A percentile compares a stretch with the other conserved stretches of the same genome.
phyloP scores from a whole-genome alignment of 495 filamentous ascomycete species.

The Apodospora peruviana region DNA sequence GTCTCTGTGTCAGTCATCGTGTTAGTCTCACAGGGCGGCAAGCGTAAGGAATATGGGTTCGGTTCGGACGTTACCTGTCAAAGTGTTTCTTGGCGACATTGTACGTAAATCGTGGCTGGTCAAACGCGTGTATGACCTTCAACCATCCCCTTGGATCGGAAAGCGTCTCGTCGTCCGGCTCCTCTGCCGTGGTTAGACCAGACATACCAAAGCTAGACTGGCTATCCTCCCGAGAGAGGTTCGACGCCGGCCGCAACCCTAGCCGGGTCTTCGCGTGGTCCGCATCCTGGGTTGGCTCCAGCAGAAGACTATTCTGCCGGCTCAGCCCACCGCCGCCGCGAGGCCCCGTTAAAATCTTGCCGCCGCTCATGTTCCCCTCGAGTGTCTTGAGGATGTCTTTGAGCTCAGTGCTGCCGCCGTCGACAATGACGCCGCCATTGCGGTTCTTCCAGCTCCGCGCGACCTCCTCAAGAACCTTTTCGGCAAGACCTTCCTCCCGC shows the following conservation, averaged over 20 bases:
- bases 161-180: slow-evolving; percentile 50
- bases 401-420: slow-evolving; percentile 69
- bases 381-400: slow-evolving; percentile 74
- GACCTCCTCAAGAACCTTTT: slow-evolving; percentile 86
- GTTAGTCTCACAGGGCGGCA: too few relatives aligned
- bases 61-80: slow-evolving; percentile 67
- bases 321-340: slow-evolving; percentile 48
- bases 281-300: slow-evolving; percentile 32
- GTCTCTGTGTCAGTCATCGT: slow-evolving; percentile 30
- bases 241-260: slow-evolving; percentile 33
- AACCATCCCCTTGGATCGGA: slow-evolving; percentile 71
- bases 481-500: slow-evolving; percentile 90
- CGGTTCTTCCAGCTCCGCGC: slow-evolving; percentile 85
- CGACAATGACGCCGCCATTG: slow-evolving; percentile 80
- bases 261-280: slow-evolving; percentile 36
- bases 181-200: slow-evolving; percentile 53
- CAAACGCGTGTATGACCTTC: slow-evolving; percentile 70
- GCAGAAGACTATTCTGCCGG: slow-evolving; percentile 53
- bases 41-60: too few relatives aligned
- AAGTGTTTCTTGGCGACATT: slow-evolving; percentile 89
- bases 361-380: slow-evolving; percentile 79
- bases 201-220: slow-evolving; percentile 61
- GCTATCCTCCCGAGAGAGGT: slow-evolving; percentile 48
- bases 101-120: slow-evolving; percentile 82
- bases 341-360: slow-evolving; percentile 50